Base-by-base conservation (phyloP, 495 filamentous ascomycete species). In the Talaromyces trachyspermus region DNA sequence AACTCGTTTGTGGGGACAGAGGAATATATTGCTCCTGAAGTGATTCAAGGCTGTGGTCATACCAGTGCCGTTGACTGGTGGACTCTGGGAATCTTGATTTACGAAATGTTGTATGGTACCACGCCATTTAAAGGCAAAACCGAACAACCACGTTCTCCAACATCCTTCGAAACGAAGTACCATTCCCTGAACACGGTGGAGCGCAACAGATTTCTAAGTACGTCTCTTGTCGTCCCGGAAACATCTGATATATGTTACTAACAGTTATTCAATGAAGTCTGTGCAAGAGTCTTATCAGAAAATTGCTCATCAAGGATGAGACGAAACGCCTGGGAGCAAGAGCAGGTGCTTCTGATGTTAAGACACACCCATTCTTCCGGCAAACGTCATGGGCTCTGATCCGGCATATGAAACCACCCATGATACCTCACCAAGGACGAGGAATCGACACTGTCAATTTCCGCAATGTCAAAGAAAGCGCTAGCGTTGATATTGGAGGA, bases 51-150 rank as follows among this genome's bases (percentile, higher is more conserved):
- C 10, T 96, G 91, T 63, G 92, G 92, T 15, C 92, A 98, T 61
- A 98, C 92, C 5, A 96, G 89, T 55, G 92, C 92, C 3, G 92
- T 98, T 2, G 92, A 98, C 64, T 98, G 92, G 92, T 98, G 92
- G 92, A 98, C 92, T 2, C 70, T 98, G 8, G 92, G 92, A 15
- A 97, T 98, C 46, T 66, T 98, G 55, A 86, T 97, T 47, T 98
- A 95, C 54, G 92, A 98, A 64, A 98, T 98, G 92, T 71, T 98
- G n/a, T 97, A 86, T 65, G 94, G 92, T 17, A 97, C 90, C 2
- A 98, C 92, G 1, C 92, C 92, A 0, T 98, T 98, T 79, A 98
- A 98, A 70, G 92, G 92, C 54, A 97, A 98, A 98, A 95, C 65
- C 81, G 92, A 26, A 98, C 97, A 59, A 88, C 88, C 12, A 98